These are phyloP conservation scores for Vinca minor DNA, from an alignment of 257 asterid genomes.

Conservation along the genomic window DNA sequence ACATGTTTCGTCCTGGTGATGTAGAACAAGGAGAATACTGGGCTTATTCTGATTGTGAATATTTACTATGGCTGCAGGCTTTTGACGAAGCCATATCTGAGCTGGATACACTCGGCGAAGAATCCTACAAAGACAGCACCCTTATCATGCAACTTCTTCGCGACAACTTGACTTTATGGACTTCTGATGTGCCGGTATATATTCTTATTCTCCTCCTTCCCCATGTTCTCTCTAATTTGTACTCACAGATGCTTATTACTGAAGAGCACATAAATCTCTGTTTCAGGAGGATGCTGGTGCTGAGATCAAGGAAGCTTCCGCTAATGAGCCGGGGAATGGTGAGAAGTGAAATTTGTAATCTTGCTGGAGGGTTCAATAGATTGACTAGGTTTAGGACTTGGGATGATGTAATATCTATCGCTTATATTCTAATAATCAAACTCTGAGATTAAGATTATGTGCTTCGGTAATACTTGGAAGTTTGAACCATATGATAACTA, in stretches of 20 bases:
- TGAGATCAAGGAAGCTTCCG: constrained; percentile 25
- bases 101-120: constrained; percentile 30
- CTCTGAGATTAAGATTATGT: background rate
- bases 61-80: constrained; percentile 17
- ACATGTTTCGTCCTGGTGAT: background rate
- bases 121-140: constrained; percentile 29
- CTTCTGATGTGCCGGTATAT: constrained; percentile 24
- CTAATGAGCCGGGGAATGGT: constrained; percentile 9
- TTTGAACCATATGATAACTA: background rate
- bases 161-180: constrained; percentile 29
- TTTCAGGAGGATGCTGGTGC: constrained; percentile 23
- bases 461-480: background rate
- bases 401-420: constrained; percentile 1
- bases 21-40: background rate
- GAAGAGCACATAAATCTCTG: too few species aligned
- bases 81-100: constrained; percentile 31
- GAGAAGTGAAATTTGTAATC: constrained; percentile 2
- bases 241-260: background rate
- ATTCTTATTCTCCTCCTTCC: background rate
- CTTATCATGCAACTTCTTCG: constrained; percentile 33
- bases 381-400: constrained; percentile 14
- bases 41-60: background rate
- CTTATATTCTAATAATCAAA: constrained; percentile 6
- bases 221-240: background rate
- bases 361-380: background rate